Conservation (phyloP, 768 basidiomycete genomes). For the Boletales sp. region DNA sequence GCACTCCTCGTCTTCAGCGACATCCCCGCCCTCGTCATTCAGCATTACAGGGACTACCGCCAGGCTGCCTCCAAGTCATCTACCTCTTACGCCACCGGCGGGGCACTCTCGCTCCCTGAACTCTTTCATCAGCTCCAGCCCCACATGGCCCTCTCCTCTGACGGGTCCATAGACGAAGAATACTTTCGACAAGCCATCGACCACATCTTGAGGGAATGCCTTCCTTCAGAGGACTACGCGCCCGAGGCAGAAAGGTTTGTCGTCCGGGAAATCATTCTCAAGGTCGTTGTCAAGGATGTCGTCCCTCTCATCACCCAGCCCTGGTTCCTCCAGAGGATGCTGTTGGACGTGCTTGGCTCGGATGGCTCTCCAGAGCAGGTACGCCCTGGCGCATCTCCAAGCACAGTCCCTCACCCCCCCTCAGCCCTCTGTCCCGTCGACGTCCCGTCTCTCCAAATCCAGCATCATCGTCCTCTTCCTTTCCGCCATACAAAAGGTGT, state of each 20-base stretch:
- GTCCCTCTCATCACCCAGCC: constrained; percentile 74
- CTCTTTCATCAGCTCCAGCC: constrained; percentile 83
- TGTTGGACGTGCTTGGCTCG: constrained; percentile 63
- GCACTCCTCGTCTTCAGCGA: constrained; percentile 58
- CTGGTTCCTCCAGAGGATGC: constrained; percentile 81
- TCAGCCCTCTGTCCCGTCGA: constrained; percentile 20
- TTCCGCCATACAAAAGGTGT: constrained; percentile 69
- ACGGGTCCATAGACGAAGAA: constrained; percentile 65
- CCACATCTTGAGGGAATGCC: constrained; percentile 63
- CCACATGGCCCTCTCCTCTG: constrained; percentile 71
- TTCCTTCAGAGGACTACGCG: constrained; percentile 76
- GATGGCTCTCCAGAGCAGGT: constrained; percentile 23
- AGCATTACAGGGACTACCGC: constrained; percentile 79
- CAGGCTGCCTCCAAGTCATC: constrained; percentile 57
- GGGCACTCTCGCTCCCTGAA: constrained; percentile 54
- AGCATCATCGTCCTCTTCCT: constrained; percentile 65
- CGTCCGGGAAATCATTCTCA: constrained; percentile 78
- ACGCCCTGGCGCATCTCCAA: background rate
- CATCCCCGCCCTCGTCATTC: constrained; percentile 61
- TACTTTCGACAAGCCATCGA: constrained; percentile 82
- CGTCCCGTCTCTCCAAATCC: constrained; percentile 45
- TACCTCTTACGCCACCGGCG: constrained; percentile 69
- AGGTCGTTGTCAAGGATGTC: constrained; percentile 66
- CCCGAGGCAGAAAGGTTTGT: constrained; percentile 74
- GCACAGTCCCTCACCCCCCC: background rate